These are phyloP conservation scores for Leucogyrophana mollusca DNA, from an alignment of 768 basidiomycete species.

Conservation along the genomic window DNA sequence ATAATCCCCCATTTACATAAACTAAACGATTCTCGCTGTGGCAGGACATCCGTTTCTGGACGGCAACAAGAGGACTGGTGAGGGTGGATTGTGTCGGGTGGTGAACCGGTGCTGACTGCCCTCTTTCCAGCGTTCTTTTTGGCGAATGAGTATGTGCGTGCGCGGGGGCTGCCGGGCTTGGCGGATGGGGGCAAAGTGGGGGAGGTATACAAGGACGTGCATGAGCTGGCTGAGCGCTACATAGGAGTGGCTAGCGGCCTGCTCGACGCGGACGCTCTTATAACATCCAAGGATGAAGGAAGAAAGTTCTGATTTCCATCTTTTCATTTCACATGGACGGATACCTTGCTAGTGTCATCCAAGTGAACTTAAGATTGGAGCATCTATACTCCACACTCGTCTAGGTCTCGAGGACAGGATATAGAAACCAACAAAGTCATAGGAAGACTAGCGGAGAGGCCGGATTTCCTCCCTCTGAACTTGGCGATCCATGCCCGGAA, in stretches of 20 bases:
- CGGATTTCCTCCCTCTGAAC: too few relatives aligned
- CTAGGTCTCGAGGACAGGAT: too few relatives aligned
- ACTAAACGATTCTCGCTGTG: too few relatives aligned
- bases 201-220: not conserved
- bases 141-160: constrained; percentile 31
- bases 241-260: constrained; percentile 16
- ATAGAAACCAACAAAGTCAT: too few relatives aligned
- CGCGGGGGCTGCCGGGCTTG: constrained; percentile 28
- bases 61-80: constrained; percentile 28
- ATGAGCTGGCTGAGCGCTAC: constrained; percentile 14
- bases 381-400: too few relatives aligned
- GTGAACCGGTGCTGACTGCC: not conserved
- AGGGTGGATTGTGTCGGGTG: not conserved
- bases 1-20: not conserved
- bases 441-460: too few relatives aligned
- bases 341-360: too few relatives aligned
- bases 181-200: constrained; percentile 11
- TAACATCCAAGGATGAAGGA: constrained; percentile 1
- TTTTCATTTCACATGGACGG: too few relatives aligned
- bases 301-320: too few relatives aligned
- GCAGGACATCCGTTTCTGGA: constrained; percentile 28
- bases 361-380: too few relatives aligned
- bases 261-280: constrained; percentile 15
- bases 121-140: constrained; percentile 28
- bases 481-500: too few relatives aligned